These are phyloP conservation scores for Aspergillus avenaceus DNA, from an alignment of 495 filamentous ascomycete species.

Conservation along the genomic window DNA sequence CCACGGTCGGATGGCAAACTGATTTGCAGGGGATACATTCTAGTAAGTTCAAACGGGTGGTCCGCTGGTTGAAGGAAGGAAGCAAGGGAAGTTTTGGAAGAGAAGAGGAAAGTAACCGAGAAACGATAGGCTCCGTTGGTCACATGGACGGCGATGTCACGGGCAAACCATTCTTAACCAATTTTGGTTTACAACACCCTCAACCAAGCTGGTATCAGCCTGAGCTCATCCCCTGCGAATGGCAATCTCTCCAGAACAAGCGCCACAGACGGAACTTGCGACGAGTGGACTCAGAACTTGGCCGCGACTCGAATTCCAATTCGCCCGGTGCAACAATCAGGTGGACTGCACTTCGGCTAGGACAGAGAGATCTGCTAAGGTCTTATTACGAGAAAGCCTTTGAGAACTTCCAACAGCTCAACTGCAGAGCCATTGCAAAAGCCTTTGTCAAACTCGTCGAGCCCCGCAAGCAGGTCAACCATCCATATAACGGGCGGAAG, in stretches of 20 bases:
- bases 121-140: slow-evolving; percentile 5
- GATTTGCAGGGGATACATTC: slow-evolving; percentile 13
- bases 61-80: no score
- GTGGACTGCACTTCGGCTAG: slow-evolving; percentile 48
- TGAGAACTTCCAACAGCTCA: slow-evolving; percentile 63
- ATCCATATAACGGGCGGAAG: slow-evolving; percentile 67
- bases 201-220: slow-evolving; percentile 19
- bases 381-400: slow-evolving; percentile 62
- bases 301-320: slow-evolving; percentile 13
- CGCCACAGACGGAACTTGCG: slow-evolving; percentile 26
- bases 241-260: slow-evolving; percentile 28
- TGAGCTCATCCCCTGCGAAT: slow-evolving; percentile 37
- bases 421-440: slow-evolving; percentile 68
- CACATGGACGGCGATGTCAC: slow-evolving; percentile 11
- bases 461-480: slow-evolving; percentile 71
- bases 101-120: not conserved
- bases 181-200: slow-evolving; percentile 12
- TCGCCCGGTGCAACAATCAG: slow-evolving; percentile 24
- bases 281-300: slow-evolving; percentile 9
- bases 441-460: slow-evolving; percentile 71
- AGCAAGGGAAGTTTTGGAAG: not conserved
- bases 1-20: slow-evolving; percentile 17
- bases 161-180: slow-evolving; percentile 5
- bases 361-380: slow-evolving; percentile 52
- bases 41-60: no score